These are phyloP conservation scores for Pseudogymnoascus sp. DNA, from an alignment of 2,329 filamentous ascomycete species.

Conservation along the genomic window DNA sequence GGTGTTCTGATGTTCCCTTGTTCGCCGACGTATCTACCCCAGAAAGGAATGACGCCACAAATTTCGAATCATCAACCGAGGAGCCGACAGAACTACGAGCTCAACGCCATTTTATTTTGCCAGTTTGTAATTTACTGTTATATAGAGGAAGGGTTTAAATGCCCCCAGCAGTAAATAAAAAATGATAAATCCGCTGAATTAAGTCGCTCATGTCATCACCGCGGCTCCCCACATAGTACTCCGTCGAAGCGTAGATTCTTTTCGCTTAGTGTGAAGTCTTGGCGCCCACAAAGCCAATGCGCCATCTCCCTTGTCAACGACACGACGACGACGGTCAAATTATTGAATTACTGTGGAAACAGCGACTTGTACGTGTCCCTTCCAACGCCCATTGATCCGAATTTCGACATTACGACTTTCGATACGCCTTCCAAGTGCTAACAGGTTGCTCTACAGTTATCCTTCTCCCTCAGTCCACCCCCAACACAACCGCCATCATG, in stretches of 20 bases:
- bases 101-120: background rate
- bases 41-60: background rate
- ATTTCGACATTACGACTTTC: slow-evolving; percentile 10
- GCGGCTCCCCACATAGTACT: slow-evolving; percentile 4
- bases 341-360: slow-evolving; percentile 12
- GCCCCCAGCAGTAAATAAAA: background rate
- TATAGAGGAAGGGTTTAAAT: background rate
- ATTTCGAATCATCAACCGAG: background rate
- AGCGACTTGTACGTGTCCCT: slow-evolving; percentile 13
- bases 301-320: slow-evolving; percentile 12
- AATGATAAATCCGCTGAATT: background rate
- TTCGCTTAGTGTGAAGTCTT: slow-evolving; percentile 21
- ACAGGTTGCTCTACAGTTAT: slow-evolving; percentile 11
- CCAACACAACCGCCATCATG: slow-evolving; percentile 40
- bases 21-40: background rate
- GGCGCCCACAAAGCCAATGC: slow-evolving; percentile 19
- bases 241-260: slow-evolving; percentile 4
- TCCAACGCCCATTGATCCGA: slow-evolving; percentile 1
- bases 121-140: background rate
- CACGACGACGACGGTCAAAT: slow-evolving; percentile 15
- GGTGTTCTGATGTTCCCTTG: background rate
- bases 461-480: slow-evolving; percentile 20
- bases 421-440: slow-evolving; percentile 11
- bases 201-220: background rate
- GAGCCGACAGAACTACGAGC: background rate